Base-by-base conservation (phyloP, 805 yeast species). In the Kodamaea fukazawae region DNA sequence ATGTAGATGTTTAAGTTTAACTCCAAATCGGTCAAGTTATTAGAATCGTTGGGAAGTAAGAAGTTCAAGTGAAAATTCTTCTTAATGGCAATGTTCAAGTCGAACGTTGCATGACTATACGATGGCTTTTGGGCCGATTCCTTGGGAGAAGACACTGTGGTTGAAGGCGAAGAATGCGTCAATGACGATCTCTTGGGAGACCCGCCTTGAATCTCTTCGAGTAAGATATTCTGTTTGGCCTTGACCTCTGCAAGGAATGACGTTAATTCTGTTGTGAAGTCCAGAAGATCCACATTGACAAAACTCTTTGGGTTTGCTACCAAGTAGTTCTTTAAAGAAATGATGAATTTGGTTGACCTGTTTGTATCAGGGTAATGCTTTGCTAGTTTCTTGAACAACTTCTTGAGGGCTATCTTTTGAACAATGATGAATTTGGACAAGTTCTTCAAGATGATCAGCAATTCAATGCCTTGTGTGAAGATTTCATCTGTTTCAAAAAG, bases 401-500 rank as follows among this genome's bases (percentile, higher is more conserved):
- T 86, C 45, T 81, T 71, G 35, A 84, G 70, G 4, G 80, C 95
- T 2, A 87, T 79, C 52, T 81, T 80, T 54, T 86, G 96, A 6
- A 86, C 73, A 15, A 81, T 63, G 11, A 85, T 76, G 54, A 83
- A 86, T 45, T 87, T 70, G n/a, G 86, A 72, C 34, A 86, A 63
- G 45, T 81, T 75, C 50, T 82, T 86, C 18, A 84, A 63, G 51
- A 63, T 41, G 73, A 75, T 32, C 70, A 72, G 45, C 47, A 63
- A 35, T 53, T 68, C 54, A 64, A 68, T 53, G 66, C 78, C 37
- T 50, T 53, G 57, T 57, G 55, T 64, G 38, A 51, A 58, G 13
- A 59, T 49, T 8, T 58, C 59, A 40, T 60, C 63, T 12, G 62
- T 43, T 41, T 51, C 42, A 38, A 46, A 49, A 13, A 44, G 42